phyloP scores from a whole-genome alignment of 1,284 basidiomycete species.

The Apiotrichum veenhuisii region DNA sequence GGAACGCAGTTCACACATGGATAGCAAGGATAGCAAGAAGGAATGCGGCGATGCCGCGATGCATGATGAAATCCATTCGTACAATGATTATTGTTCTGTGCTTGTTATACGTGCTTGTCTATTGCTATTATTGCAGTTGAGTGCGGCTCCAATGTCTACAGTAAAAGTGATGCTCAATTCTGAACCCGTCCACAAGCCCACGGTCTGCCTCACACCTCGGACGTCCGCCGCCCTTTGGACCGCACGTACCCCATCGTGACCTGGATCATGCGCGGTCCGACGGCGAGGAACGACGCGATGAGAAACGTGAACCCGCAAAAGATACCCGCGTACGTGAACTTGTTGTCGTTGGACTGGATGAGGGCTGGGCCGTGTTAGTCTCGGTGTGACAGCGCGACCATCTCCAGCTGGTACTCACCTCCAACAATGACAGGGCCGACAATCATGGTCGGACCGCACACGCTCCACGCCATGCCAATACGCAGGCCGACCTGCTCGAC shows the following conservation, averaged over 20 bases:
- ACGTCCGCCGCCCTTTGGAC: background rate
- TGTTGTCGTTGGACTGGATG: conserved; percentile 17
- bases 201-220: no score
- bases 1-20: no score
- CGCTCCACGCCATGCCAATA: conserved; percentile 44
- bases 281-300: conserved; percentile 25
- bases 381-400: background rate
- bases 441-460: conserved; percentile 30
- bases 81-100: no score
- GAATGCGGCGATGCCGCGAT: background rate
- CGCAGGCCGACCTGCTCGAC: conserved; percentile 44
- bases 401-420: conserved; percentile 21
- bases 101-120: no score
- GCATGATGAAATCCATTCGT: no score
- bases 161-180: no score
- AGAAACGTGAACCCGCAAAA: conserved; percentile 36
- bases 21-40: no score
- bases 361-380: conserved; percentile 16
- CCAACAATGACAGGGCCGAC: conserved; percentile 40
- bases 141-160: no score
- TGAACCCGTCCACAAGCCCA: no score
- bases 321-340: conserved; percentile 34
- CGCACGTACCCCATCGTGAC: background rate
- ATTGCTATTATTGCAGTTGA: no score
- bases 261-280: conserved; percentile 23